Base-by-base conservation (phyloP, 2,329 filamentous ascomycete species). In the Beauveria sp. region DNA sequence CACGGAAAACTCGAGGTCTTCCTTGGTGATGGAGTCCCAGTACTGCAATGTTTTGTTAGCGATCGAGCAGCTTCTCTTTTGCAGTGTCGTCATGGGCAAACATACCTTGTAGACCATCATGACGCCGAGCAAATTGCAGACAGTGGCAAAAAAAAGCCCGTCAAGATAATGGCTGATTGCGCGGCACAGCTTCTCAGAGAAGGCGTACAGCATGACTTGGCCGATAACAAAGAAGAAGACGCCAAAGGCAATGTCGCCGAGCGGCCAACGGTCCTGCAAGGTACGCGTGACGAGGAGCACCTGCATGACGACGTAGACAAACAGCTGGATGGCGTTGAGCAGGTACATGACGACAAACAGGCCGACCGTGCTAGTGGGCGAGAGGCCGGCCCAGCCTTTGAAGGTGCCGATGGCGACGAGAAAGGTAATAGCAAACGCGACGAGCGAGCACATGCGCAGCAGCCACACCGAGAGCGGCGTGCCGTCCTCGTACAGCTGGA, bases 91-190 rank as follows among this genome's bases (percentile, higher is more conserved):
- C 12, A 4, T 12, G 3, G 8, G n/a, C 49, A 40, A 46, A 55
- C 76, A 58, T 76, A 82, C 91, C 88, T 99, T 99, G 83, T 99
- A 99, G 43, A 99, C 87, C 95, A 98, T 99, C 95, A 99, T 99
- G 64, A 99, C 93, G 14, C 87, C 91, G 49, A 99, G 79, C 50
- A 99, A 77, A 72, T 99, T 99, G 79, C 92, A 95, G 60, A 93
- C 87, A 0, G 93, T 97, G 5, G 92, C 91, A 71, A 99, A 93
- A 78, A 98, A 96, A 53, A 98, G 77, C 0, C 93, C 93, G 70
- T 99, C 95, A 54, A 99, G 77, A 72, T 98, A 99, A 74, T 99
- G 95, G 75, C 91, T 87, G 45, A 93, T 86, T 52, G 85, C 84
- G 57, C 88, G 82, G 78, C 95, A 99, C 69, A 99, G 93, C 65